Base-by-base conservation (phyloP, 2,329 filamentous ascomycete genomes). In the Pleomassaria siparia region DNA sequence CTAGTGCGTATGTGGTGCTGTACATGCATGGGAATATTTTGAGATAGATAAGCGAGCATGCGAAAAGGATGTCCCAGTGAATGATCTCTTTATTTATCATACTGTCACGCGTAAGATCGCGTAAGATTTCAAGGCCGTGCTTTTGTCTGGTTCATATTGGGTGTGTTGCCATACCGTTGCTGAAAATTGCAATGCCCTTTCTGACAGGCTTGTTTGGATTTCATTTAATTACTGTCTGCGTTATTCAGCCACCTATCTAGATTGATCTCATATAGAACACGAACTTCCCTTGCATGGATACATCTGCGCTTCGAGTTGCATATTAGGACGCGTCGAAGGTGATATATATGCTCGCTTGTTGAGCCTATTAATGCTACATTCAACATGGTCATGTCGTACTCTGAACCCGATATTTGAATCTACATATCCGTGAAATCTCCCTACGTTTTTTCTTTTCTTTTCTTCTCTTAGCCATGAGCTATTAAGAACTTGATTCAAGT, bases 11-110 rank as follows among this genome's bases (percentile, higher is more conserved):
- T n/a, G n/a, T n/a, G n/a, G n/a, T n/a, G n/a, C 49, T 76, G 48
- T 75, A 74, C 56, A 69, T 64, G 55, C 74, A 64, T 50, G 73
- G 73, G 6, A 65, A 60, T 50, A 66, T 61, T n/a, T 57, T 75
- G 37, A 63, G 73, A 18, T 65, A 71, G 43, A 72, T 70, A 54
- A 72, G 69, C 53, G 73, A 63, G 59, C 57, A 63, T 50, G 72
- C 72, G 1, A 63, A 72, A 33, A 74, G 52, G 72, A 75, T 50
- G 64, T 73, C 30, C 73, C 54, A 43, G 22, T 25, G 28, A 15
- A 10, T 26, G 6, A 33, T 8, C 15, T 35, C 8, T 16, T 7
- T 26, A 7, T 26, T 12, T 26, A 12, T 26, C 25, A 12, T 26
- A 7, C 12, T 12, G 12, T 26, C 25, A 26, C 6, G 12, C 25